Conservation (phyloP, 495 filamentous ascomycete genomes). For the Podospora pseudocomata region DNA sequence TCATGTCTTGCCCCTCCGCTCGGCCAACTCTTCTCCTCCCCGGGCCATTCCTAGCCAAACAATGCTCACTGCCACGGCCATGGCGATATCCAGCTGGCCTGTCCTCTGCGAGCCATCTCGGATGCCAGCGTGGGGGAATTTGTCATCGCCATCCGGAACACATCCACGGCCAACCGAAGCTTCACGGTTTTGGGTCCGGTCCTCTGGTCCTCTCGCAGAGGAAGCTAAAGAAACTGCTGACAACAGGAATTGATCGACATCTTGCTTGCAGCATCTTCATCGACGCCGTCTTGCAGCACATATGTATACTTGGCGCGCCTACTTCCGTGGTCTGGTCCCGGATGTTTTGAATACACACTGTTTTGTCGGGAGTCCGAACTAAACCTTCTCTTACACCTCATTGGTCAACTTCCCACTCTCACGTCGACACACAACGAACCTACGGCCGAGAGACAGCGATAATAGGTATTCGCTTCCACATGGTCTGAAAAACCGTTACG, state of each 20-base stretch:
- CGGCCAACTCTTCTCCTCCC: background rate
- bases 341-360: background rate
- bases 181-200: background rate
- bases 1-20: background rate
- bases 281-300: background rate
- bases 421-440: background rate
- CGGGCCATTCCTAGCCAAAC: conserved; percentile 5
- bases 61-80: background rate
- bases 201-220: background rate
- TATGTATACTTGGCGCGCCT: background rate
- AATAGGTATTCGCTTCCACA: background rate
- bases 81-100: background rate
- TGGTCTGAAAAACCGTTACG: background rate
- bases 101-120: background rate
- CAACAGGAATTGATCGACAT: background rate
- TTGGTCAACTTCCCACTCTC: background rate
- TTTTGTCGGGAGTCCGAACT: background rate
- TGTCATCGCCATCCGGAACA: background rate
- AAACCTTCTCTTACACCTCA: background rate
- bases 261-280: background rate
- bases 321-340: background rate
- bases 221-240: background rate
- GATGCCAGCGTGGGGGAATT: background rate
- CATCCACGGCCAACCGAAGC: background rate
- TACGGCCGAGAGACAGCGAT: background rate